Evolutionary conservation across 73 alveolate genomes (phyloP).

Genomic region (Uronychia setigera): DNA sequence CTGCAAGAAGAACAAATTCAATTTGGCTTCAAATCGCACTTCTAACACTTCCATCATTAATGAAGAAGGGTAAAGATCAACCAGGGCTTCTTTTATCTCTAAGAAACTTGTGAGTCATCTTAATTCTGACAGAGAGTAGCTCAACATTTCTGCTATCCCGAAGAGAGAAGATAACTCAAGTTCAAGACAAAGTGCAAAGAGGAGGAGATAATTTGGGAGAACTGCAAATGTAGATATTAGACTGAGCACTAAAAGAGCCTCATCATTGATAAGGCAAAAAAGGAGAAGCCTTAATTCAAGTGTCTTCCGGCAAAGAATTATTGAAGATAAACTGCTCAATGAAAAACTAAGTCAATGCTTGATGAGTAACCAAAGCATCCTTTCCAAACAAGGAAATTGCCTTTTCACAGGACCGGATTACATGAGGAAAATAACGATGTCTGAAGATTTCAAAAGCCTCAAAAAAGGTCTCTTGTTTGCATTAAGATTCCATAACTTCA

Average conservation of each 20-base stretch:
- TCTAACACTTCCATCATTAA: not conserved
- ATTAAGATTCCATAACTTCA: not conserved
- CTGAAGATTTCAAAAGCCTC: not conserved
- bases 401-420: not conserved
- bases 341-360: not conserved
- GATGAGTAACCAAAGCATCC: not conserved
- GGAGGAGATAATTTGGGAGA: not conserved
- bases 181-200: not conserved
- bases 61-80: not conserved
- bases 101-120: not conserved
- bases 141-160: not conserved
- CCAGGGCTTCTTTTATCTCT: too few species aligned
- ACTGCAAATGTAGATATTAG: not conserved
- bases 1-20: not conserved
- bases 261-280: not conserved
- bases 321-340: not conserved
- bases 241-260: not conserved
- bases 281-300: slow-evolving; percentile 1
- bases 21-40: not conserved
- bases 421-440: not conserved
- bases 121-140: not conserved
- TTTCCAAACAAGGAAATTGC: too few species aligned
- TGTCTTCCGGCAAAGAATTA: not conserved
- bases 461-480: not conserved
- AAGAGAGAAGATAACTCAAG: not conserved